phyloP scores from a whole-genome alignment of 2,329 filamentous ascomycete genomes.

The Sporothrix brasiliensis region DNA sequence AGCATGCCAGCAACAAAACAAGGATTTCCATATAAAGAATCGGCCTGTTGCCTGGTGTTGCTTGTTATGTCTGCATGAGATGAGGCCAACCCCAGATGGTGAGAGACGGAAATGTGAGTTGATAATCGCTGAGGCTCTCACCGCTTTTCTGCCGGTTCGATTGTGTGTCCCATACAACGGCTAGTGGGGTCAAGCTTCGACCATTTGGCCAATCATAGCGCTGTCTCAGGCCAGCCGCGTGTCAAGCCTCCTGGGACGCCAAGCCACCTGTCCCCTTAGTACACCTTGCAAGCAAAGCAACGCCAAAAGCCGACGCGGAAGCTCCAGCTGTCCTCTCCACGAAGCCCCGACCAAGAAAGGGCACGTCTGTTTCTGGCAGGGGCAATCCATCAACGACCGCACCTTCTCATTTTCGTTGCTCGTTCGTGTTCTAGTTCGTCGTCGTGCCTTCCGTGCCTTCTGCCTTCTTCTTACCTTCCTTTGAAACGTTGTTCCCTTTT shows the following conservation, averaged over 20 bases:
- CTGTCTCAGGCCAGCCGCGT: slow-evolving; percentile 29
- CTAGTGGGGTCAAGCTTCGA: slow-evolving; percentile 5
- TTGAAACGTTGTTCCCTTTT: background rate
- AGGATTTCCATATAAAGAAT: background rate
- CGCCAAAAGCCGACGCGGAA: slow-evolving; percentile 26
- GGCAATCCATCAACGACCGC: slow-evolving; percentile 28
- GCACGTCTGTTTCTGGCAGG: slow-evolving; percentile 27
- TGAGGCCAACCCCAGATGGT: slow-evolving; percentile 4
- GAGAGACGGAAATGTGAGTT: background rate
- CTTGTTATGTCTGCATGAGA: background rate
- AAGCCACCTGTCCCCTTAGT: slow-evolving; percentile 30
- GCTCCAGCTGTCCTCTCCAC: slow-evolving; percentile 36
- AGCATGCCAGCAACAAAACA: background rate
- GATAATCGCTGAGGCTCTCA: background rate
- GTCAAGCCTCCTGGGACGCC: slow-evolving; percentile 20
- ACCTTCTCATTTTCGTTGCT: slow-evolving; percentile 8
- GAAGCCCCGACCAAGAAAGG: slow-evolving; percentile 22
- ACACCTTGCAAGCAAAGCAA: slow-evolving; percentile 12
- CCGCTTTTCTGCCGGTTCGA: slow-evolving; percentile 31
- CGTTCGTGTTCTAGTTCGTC: background rate
- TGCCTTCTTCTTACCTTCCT: slow-evolving; percentile 19
- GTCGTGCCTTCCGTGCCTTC: background rate
- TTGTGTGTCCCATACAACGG: background rate
- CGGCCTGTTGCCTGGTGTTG: slow-evolving; percentile 7
- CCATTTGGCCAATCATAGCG: slow-evolving; percentile 21